These are phyloP conservation scores for Trichoderma arundinaceum DNA, from an alignment of 2,329 filamentous ascomycete species.

Conservation along the genomic window DNA sequence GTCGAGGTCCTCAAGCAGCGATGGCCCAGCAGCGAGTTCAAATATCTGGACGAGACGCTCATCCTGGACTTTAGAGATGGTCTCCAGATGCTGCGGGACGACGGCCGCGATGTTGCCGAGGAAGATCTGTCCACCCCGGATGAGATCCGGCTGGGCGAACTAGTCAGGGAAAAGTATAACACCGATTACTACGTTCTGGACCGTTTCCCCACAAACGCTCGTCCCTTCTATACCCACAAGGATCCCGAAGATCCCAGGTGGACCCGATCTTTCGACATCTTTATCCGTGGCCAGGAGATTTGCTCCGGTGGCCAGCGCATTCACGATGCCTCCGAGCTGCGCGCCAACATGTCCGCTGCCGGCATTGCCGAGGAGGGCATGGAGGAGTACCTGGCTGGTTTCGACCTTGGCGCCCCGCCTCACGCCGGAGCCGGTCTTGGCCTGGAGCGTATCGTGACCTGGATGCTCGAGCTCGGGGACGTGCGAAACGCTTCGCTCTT, in stretches of 20 bases:
- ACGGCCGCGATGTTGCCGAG: slow-evolving; percentile 73
- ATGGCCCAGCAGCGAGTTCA: slow-evolving; percentile 84
- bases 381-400: slow-evolving; percentile 88
- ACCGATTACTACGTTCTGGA: slow-evolving; percentile 95
- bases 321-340: slow-evolving; percentile 76
- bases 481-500: slow-evolving; percentile 88
- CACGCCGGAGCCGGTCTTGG: slow-evolving; percentile 91
- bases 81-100: slow-evolving; percentile 80
- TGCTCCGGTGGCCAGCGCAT: slow-evolving; percentile 93
- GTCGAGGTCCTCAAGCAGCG: slow-evolving; percentile 80
- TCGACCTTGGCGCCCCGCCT: slow-evolving; percentile 85
- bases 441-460: slow-evolving; percentile 84
- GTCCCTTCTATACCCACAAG: slow-evolving; percentile 91
- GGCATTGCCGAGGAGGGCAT: slow-evolving; percentile 82
- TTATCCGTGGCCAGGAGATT: slow-evolving; percentile 91
- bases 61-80: slow-evolving; percentile 81
- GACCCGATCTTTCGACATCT: slow-evolving; percentile 96
- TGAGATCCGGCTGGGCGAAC: slow-evolving; percentile 81
- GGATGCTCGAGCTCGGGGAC: slow-evolving; percentile 84
- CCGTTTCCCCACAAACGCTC: slow-evolving; percentile 83
- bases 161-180: slow-evolving; percentile 83
- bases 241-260: slow-evolving; percentile 72
- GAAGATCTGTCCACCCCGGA: slow-evolving; percentile 86
- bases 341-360: slow-evolving; percentile 74
- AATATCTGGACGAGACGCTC: slow-evolving; percentile 85